Conservation (phyloP, 2,329 filamentous ascomycete genomes). For the Teratosphaeria viscida region DNA sequence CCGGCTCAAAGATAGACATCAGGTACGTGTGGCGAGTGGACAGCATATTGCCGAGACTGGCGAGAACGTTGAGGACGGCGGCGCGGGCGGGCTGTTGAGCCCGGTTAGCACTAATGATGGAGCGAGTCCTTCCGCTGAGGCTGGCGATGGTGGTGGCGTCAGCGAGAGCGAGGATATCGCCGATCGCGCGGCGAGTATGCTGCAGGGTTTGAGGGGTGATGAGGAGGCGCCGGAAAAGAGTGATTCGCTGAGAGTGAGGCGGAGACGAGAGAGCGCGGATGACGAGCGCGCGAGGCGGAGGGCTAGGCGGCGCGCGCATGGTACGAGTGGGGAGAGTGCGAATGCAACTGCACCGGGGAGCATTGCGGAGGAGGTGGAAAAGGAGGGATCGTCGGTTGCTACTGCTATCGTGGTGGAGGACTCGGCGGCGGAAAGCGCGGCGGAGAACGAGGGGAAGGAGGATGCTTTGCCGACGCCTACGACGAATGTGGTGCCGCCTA, state of each 20-base stretch:
- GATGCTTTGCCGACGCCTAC: slow-evolving; percentile 8
- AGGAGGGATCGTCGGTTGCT: background rate
- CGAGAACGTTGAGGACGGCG: slow-evolving; percentile 23
- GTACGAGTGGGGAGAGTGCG: slow-evolving; percentile 20
- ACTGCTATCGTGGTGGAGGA: background rate
- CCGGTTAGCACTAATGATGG: slow-evolving; percentile 17
- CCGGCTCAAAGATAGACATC: slow-evolving; percentile 79
- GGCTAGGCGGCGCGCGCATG: slow-evolving; percentile 37
- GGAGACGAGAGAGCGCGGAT: slow-evolving; percentile 69
- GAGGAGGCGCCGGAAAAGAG: slow-evolving; percentile 38
- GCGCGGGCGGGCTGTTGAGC: slow-evolving; percentile 14
- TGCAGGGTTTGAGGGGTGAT: slow-evolving; percentile 70
- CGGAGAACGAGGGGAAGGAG: slow-evolving; percentile 16
- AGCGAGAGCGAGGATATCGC: slow-evolving; percentile 62
- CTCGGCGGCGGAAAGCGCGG: background rate
- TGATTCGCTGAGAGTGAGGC: slow-evolving; percentile 43
- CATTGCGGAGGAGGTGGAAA: slow-evolving; percentile 21
- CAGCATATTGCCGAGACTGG: slow-evolving; percentile 68
- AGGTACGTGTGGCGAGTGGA: slow-evolving; percentile 79
- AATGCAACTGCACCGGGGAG: slow-evolving; percentile 22
- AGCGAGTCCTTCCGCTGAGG: slow-evolving; percentile 17
- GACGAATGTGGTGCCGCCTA: slow-evolving; percentile 22
- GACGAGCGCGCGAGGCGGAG: slow-evolving; percentile 62
- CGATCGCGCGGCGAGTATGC: slow-evolving; percentile 68
- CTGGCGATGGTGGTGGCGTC: slow-evolving; percentile 10